Evolutionary conservation across 2,329 filamentous ascomycete genomes (phyloP), one percentile per base, ranked within the genome.

Genomic region (Colletotrichum gloeosporioides): DNA sequence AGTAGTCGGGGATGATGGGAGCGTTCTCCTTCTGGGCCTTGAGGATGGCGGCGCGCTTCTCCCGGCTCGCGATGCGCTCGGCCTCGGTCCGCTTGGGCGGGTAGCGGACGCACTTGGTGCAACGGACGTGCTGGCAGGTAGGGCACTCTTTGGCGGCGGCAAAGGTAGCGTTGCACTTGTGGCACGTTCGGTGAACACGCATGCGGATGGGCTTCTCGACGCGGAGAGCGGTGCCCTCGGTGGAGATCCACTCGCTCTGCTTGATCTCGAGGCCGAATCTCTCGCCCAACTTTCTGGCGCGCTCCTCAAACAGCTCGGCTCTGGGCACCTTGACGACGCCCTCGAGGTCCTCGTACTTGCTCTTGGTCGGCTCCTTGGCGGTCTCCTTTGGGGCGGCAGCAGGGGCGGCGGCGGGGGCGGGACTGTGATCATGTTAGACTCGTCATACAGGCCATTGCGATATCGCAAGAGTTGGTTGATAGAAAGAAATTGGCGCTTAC

Each of bases 161-260:
- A 83, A 96, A 98, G 29, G 91, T 90, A 16, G 93, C 91, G 75
- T 93, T 91, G 87, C 96, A 98, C 79, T 91, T 90, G 85, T 98
- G 96, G 85, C 96, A 98, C 78, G 91, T 93, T 79, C 93, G 92
- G 83, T 95, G 94, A 69, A 96, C 91, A 70, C 94, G 92, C 90
- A 96, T 94, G 75, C 94, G 92, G 79, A 95, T 94, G 15, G 93
- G 90, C 87, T 95, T 95, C 83, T 95, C 92, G 71, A 95, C 90
- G 59, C 94, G 92, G 29, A 91, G 85, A 34, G 90, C 90, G 32
- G 90, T 88, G 67, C 91, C 90, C 77, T 89, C 88, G 72, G 85
- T 85, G 53, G 86, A 85, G 78, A 90, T 86, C 87, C 90, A 90
- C 78, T 90, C 89, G 77, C 86, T 87, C 49, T 89, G 85, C 81